Base-by-base conservation (phyloP, 2,329 filamentous ascomycete species). In the Microdochium trichocladiopsis region DNA sequence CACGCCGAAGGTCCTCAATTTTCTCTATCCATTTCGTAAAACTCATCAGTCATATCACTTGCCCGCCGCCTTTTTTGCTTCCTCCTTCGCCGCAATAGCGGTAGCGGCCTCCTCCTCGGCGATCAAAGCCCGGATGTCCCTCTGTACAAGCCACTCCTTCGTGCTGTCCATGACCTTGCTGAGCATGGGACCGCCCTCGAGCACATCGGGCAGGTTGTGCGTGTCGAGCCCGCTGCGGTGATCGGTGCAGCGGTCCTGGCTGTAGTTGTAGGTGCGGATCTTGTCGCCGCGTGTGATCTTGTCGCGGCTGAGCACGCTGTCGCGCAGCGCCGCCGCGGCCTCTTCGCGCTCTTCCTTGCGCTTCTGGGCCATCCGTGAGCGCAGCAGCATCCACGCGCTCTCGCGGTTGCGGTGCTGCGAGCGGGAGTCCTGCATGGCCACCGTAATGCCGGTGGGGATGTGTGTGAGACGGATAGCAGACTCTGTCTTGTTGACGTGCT, bases 401-500 rank as follows among this genome's bases (percentile, higher is more conserved):
- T 91, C 87, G 47, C 92, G 82, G 70, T 99, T 99, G 58, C 89
- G 83, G 60, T 89, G 84, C 72, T 99, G 94, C 45, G 90, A 96
- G 51, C 94, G 82, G 51, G 85, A 86, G 66, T 99, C 94, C 69
- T 99, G 94, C 79, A 97, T 95, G 12, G 86, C 86, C 14, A 97
- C 92, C 2, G 89, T 83, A 1, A 85, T 94, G 47, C 88, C 88
- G 1, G 91, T 95, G 2, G 94, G 94, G 6, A 87, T 70, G 72
- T 99, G 94, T 2, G 92, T 97, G 62, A 99, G 77, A 10, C 94
- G 86, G 55, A 99, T 89, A 3, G 94, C 94, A 25, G 90, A 96
- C 72, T 99, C 94, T 0, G 94, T 99, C 68, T 93, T 96, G 73
- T 99, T 99, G 66, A 99, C 94, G 70, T 99, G 94, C 73, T 99